Evolutionary conservation across 805 yeast genomes (phyloP).

Genomic region (Metschnikowia santaceciliae): DNA sequence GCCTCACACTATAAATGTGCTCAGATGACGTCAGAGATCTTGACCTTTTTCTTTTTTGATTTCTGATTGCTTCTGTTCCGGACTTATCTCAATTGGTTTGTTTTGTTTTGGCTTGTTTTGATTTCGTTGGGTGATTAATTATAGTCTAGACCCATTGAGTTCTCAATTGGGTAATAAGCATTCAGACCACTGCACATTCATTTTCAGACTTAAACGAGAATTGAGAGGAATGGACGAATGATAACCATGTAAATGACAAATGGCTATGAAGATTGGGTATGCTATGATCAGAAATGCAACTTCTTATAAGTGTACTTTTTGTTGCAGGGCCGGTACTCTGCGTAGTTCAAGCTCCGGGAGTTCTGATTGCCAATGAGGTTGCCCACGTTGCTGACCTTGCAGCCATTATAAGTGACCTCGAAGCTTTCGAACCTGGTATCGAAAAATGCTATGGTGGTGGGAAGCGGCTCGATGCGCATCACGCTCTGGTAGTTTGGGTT

Average conservation of each 20-base stretch:
- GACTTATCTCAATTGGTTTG: too few relatives aligned
- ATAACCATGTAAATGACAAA: neutral
- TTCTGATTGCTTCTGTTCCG: too few relatives aligned
- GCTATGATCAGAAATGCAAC: conserved; percentile 11
- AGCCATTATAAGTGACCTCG: conserved; percentile 76
- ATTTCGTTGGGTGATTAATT: too few relatives aligned
- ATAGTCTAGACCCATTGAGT: too few relatives aligned
- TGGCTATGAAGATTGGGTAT: neutral
- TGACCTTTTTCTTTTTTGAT: too few relatives aligned
- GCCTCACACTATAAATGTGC: too few relatives aligned
- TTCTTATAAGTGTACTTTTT: conserved; percentile 50
- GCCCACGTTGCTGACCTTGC: conserved; percentile 71
- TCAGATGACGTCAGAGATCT: too few relatives aligned
- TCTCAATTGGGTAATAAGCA: too few relatives aligned
- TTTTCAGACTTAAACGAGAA: too few relatives aligned
- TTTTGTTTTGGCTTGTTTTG: too few relatives aligned
- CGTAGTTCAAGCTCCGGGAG: conserved; percentile 49
- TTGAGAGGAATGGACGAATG: too few relatives aligned
- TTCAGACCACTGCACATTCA: too few relatives aligned
- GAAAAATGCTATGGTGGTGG: conserved; percentile 55
- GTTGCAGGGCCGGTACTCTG: conserved; percentile 66
- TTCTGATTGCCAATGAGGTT: conserved; percentile 37
- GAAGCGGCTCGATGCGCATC: conserved; percentile 73
- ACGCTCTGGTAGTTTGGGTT: conserved; percentile 67
- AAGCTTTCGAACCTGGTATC: conserved; percentile 72